Base-by-base conservation (phyloP, 1,139 yeast genomes). In the Suhomyces bokatorum region DNA sequence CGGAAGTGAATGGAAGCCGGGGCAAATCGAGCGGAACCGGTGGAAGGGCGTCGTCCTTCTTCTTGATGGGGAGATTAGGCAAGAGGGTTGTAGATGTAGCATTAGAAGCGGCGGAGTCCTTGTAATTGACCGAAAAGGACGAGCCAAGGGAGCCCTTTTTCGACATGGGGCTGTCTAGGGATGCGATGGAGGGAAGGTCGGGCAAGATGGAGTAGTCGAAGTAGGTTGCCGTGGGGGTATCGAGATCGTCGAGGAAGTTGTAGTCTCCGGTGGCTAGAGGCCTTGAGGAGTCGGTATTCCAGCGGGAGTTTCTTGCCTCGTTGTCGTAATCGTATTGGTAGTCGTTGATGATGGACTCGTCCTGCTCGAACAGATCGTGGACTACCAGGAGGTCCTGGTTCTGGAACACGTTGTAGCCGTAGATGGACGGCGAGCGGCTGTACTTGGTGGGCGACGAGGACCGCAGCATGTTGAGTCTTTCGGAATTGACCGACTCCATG, bases 1-100 rank as follows among this genome's bases (percentile, higher is more conserved):
- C 71, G 0, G 85, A 73, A 8, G 78, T 62, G 49, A 82, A 82
- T 3, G 85, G 86, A 12, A 82, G 66, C 37, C 75, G 71, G 0
- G 87, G 87, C 13, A 81, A 64, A 30, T 78, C 80, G 24, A 71
- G 54, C 1, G 86, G 85, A 5, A 76, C 70, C 0, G 78, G 75
- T 0, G 84, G 84, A 16, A 80, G 58, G 4, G 51, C 55, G n/a
- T 56, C 62, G 20, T 55, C 51, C 30, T 46, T 52, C 27, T 50
- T 54, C 36, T 51, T 53, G 15, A 36, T 22, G 4, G 51, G 47
- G 12, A 50, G 36, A 8, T 35, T n/a, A 2, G 55, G 52, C 10
- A 49, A 29, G 1, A 38, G 24, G 6, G 44, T 32, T 4, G 46
- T 34, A 1, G 44, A 33, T 6, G 40, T 29, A 3, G 43, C 27